A percentile compares a stretch with the other conserved stretches of the same genome.
phyloP scores from a whole-genome alignment of 352 stramenopile genomes.

The Globisporangium paddicum region DNA sequence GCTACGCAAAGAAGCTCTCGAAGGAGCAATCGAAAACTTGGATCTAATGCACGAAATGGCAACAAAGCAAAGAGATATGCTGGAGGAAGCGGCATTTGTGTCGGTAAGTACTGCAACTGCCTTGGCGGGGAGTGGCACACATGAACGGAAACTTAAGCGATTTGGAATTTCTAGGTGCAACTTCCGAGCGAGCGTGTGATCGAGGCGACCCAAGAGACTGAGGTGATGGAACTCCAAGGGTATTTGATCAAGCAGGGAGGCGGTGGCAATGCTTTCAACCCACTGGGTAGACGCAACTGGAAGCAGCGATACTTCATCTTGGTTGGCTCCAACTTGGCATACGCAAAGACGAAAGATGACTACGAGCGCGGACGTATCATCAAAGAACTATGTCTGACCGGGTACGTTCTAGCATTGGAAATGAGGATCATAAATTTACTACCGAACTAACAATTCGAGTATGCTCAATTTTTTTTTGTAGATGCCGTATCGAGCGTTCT shows the following conservation, averaged over 20 bases:
- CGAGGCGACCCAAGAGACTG: slow-evolving; percentile 64
- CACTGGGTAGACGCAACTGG: slow-evolving; percentile 80
- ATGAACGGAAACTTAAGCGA: not conserved
- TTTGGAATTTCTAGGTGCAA: slow-evolving; percentile 36
- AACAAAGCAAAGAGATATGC: slow-evolving; percentile 57
- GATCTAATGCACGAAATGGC: slow-evolving; percentile 63
- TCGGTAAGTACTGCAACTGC: slow-evolving; percentile 33
- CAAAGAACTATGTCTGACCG: slow-evolving; percentile 77
- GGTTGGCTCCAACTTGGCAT: slow-evolving; percentile 59
- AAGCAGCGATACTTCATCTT: slow-evolving; percentile 89
- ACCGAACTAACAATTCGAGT: not conserved
- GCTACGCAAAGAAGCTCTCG: slow-evolving; percentile 68
- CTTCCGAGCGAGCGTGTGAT: slow-evolving; percentile 77
- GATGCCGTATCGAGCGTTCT: slow-evolving; percentile 69
- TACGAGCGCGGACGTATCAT: slow-evolving; percentile 86
- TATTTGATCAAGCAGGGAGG: slow-evolving; percentile 87
- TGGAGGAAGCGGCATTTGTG: slow-evolving; percentile 76
- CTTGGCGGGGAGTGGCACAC: not conserved
- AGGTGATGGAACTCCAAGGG: slow-evolving; percentile 62
- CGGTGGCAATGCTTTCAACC: slow-evolving; percentile 72
- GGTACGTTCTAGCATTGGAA: slow-evolving; percentile 25
- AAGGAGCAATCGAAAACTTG: slow-evolving; percentile 60
- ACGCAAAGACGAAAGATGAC: slow-evolving; percentile 84
- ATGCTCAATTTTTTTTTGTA: slow-evolving; percentile 12
- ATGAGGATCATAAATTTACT: not conserved